Evolutionary conservation across 2,329 filamentous ascomycete genomes (phyloP).

Genomic region (Alternaria sp.): DNA sequence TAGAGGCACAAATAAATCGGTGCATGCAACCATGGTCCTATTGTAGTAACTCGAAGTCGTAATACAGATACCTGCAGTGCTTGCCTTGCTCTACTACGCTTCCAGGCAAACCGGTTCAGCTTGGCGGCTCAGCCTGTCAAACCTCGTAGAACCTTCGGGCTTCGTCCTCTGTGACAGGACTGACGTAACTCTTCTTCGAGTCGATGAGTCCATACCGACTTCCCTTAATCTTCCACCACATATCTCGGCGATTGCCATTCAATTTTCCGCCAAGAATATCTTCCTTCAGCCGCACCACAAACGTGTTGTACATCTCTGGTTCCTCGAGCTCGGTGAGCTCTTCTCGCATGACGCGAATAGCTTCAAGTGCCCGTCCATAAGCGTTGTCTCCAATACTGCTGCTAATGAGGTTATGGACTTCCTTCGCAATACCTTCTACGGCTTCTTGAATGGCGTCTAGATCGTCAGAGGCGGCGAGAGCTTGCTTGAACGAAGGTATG

Average conservation of each 20-base stretch:
- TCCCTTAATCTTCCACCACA: constrained; percentile 79
- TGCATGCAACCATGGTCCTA: not conserved
- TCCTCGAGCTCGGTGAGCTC: constrained; percentile 79
- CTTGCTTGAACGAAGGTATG: constrained; percentile 89
- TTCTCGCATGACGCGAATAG: constrained; percentile 78
- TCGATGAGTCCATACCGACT: constrained; percentile 78
- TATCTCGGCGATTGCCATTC: constrained; percentile 78
- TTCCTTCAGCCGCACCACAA: constrained; percentile 74
- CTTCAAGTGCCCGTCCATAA: constrained; percentile 79
- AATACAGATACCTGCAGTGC: not conserved
- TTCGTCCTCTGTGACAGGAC: constrained; percentile 73
- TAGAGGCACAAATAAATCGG: not conserved
- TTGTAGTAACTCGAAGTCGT: not conserved
- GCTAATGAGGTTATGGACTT: constrained; percentile 73
- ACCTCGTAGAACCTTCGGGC: constrained; percentile 59
- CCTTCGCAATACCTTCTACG: constrained; percentile 74
- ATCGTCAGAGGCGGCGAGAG: constrained; percentile 68
- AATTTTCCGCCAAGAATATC: constrained; percentile 74
- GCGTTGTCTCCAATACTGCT: constrained; percentile 78
- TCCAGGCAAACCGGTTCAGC: not conserved
- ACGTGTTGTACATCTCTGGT: constrained; percentile 77
- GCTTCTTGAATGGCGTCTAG: constrained; percentile 71
- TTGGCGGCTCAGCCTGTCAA: constrained; percentile 3
- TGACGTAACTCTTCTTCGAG: constrained; percentile 66
- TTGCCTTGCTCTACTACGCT: not conserved